Conservation (phyloP, 116 monocot species). For the Iris pallida region DNA sequence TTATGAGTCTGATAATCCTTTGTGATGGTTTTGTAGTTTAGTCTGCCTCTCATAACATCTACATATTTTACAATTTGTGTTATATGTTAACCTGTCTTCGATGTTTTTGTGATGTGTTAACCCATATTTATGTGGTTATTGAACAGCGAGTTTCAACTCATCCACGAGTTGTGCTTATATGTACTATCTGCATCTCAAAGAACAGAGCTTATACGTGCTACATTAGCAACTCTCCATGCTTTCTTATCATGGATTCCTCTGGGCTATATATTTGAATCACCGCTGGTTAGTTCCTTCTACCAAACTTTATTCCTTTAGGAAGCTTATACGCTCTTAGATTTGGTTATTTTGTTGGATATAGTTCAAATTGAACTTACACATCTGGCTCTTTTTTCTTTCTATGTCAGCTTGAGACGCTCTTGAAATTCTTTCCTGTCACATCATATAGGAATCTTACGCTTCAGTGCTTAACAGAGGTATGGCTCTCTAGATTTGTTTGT, state of each 20-base stretch:
- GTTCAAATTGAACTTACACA: constrained; percentile 11
- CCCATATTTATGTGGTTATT: neutral
- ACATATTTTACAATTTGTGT: no score
- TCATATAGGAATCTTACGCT: constrained; percentile 95
- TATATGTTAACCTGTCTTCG: no score
- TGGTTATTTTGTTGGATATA: neutral
- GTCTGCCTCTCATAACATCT: no score
- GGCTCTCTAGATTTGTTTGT: neutral
- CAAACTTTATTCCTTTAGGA: neutral
- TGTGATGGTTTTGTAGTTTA: no score
- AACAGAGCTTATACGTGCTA: constrained; percentile 87
- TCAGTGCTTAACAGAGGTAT: constrained; percentile 95
- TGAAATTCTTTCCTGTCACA: constrained; percentile 79
- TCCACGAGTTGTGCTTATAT: constrained; percentile 96
- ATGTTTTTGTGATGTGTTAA: no score
- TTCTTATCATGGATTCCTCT: constrained; percentile 98
- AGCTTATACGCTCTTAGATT: neutral
- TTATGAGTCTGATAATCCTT: no score
- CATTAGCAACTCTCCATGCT: constrained; percentile 92
- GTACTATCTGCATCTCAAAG: constrained; percentile 94
- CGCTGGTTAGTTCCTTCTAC: constrained; percentile 53
- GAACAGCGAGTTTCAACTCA: constrained; percentile 94
- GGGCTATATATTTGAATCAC: constrained; percentile 96
- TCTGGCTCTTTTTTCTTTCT: constrained; percentile 2
- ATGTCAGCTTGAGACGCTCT: constrained; percentile 79